Percentiles rank a stretch among this genome's conserved stretches.
Conservation (phyloP, 2,329 filamentous ascomycete species). For the Colletotrichum somersetense region DNA sequence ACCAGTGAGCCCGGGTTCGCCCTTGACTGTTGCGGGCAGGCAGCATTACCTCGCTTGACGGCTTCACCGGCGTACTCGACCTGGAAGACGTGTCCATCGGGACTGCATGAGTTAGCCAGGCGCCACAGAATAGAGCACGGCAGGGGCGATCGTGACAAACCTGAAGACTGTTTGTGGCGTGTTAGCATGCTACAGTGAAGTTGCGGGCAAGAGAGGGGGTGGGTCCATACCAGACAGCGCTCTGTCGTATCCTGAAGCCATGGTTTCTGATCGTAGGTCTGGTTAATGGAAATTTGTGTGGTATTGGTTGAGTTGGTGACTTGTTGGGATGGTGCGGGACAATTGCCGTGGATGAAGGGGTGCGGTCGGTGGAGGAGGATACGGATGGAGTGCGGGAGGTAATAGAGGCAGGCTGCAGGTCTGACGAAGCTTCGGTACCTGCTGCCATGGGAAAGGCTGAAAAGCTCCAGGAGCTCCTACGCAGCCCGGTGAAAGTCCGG, state of each 20-base stretch:
- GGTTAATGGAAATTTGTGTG: constrained; percentile 33
- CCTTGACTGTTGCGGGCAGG: constrained; percentile 32
- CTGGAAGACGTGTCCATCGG: constrained; percentile 99
- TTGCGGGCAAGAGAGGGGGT: constrained; percentile 50
- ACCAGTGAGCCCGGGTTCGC: constrained; percentile 45
- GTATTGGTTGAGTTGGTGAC: constrained; percentile 11
- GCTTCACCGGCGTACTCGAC: constrained; percentile 99
- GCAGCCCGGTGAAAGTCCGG: constrained; percentile 39
- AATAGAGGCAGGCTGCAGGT: constrained; percentile 47
- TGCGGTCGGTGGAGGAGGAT: constrained; percentile 38
- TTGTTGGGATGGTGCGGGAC: constrained; percentile 29
- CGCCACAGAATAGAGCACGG: constrained; percentile 24
- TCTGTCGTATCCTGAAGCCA: constrained; percentile 99
- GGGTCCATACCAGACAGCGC: constrained; percentile 88
- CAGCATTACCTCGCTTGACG: constrained; percentile 87
- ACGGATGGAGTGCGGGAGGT: constrained; percentile 35
- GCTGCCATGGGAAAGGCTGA: constrained; percentile 42
- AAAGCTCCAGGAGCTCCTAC: constrained; percentile 42
- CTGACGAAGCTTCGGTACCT: constrained; percentile 48
- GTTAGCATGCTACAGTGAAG: constrained; percentile 55
- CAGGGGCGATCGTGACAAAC: constrained; percentile 59
- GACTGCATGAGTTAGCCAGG: constrained; percentile 73
- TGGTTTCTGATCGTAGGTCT: constrained; percentile 48
- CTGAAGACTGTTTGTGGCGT: constrained; percentile 78
- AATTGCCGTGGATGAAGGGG: constrained; percentile 36